Evolutionary conservation across 805 yeast genomes (phyloP).

Genomic region (Dipodascus geniculatus): DNA sequence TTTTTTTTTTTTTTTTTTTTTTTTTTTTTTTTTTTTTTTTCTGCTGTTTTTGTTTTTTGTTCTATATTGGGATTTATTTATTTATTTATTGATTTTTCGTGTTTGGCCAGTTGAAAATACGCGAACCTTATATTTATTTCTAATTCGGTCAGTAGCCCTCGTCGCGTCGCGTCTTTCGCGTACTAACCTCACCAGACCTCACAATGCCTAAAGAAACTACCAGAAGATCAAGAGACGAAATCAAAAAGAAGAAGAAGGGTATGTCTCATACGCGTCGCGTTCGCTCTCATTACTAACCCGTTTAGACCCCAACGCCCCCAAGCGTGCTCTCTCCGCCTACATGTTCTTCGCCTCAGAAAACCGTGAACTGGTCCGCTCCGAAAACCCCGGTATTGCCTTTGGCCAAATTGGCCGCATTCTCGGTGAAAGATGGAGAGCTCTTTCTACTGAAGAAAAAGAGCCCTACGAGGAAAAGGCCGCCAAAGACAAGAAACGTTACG

Average conservation of each 20-base stretch:
- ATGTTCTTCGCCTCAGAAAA: conserved; percentile 98
- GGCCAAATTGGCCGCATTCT: conserved; percentile 88
- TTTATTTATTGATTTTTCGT: neutral
- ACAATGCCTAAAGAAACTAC: conserved; percentile 20
- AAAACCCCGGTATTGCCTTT: conserved; percentile 91
- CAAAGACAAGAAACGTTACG: conserved; percentile 95
- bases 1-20: too few relatives aligned
- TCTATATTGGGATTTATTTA: neutral
- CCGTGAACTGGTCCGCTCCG: conserved; percentile 92
- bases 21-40: too few relatives aligned
- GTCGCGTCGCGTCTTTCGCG: neutral
- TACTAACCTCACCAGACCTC: neutral
- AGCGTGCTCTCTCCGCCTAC: conserved; percentile 96
- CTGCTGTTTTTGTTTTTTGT: neutral
- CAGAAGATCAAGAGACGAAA: conserved; percentile 13
- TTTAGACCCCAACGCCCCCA: conserved; percentile 80
- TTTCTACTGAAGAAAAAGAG: conserved; percentile 66
- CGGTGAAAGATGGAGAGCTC: conserved; percentile 95
- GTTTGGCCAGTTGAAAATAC: too few relatives aligned
- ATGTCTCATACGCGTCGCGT: neutral
- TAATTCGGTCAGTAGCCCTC: neutral
- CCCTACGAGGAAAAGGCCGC: conserved; percentile 93
- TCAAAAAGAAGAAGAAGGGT: conserved; percentile 16
- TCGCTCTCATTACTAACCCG: neutral
- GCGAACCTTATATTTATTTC: neutral